A percentile compares a stretch with the other conserved stretches of the same genome.
Evolutionary conservation across 305 asterid species (phyloP).

Genomic region (Solanum chacoense): DNA sequence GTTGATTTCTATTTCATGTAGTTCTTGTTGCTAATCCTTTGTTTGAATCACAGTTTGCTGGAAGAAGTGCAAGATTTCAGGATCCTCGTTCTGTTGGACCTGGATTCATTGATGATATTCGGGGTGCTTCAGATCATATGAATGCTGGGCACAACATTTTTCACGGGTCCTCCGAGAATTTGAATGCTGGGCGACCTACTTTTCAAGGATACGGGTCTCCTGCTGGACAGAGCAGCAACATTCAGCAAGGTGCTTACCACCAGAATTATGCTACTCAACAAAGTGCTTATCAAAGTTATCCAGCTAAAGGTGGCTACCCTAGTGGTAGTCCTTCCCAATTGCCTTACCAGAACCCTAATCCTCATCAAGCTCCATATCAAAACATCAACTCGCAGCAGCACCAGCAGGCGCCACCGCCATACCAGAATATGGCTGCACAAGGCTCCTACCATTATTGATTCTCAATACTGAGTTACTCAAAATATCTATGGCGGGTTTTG

Average conservation of each 20-base stretch:
- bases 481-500: slow-evolving; percentile 7
- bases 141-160: slow-evolving; percentile 24
- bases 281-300: slow-evolving; percentile 15
- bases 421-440: slow-evolving; percentile 27
- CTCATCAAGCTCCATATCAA: slow-evolving; percentile 29
- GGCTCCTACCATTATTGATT: slow-evolving; percentile 42
- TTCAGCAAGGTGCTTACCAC: slow-evolving; percentile 19
- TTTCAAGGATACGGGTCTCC: slow-evolving; percentile 18
- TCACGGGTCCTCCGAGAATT: slow-evolving; percentile 10
- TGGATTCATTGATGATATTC: slow-evolving; percentile 15
- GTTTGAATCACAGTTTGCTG: slow-evolving; percentile 30
- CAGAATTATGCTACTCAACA: slow-evolving; percentile 28
- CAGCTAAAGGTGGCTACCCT: slow-evolving; percentile 10
- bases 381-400: slow-evolving; percentile 18
- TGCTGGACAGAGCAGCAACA: slow-evolving; percentile 16
- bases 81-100: slow-evolving; percentile 31
- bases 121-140: slow-evolving; percentile 23
- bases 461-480: background rate
- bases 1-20: background rate
- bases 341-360: slow-evolving; percentile 31
- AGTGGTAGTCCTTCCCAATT: slow-evolving; percentile 26
- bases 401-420: slow-evolving; percentile 11
- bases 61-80: slow-evolving; percentile 26
- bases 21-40: slow-evolving; percentile 7
- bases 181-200: slow-evolving; percentile 1